Base-by-base conservation (phyloP, 176 grass and related monocot species). In the Oryza longistaminata region DNA sequence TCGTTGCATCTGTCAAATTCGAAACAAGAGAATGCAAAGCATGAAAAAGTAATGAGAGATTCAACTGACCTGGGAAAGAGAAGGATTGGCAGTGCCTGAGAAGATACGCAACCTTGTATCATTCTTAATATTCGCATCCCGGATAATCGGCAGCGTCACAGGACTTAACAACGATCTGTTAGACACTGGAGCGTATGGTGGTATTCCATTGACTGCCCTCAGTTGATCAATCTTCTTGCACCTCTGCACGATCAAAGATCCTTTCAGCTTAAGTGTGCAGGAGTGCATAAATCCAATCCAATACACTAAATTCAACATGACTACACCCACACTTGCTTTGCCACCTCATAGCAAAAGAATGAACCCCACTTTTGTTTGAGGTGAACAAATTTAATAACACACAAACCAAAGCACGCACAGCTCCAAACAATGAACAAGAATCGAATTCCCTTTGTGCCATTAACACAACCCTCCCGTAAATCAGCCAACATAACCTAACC, bases 31-130 rank as follows among this genome's bases (percentile, higher is more conserved):
- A 24, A 62, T 15, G 60, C 49, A 49, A 81, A 33, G 66, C 7
- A 81, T 17, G 7, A 16, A 75, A 25, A 33, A 7, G 42, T 3
- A 50, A 67, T 17, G 21, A 14, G 55, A 75, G 9, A 84, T 69
- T 35, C 40, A 77, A 64, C 85, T 74, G 61, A 97, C 95, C 92
- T 95, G 92, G 29, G 91, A 75, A 67, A 97, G 93, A 64, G 87
- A 85, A 40, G 84, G 91, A 43, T 97, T 97, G 64, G 95, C 89
- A 5, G 93, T 97, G 80, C 95, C 95, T 31, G 92, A 95, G 82
- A 97, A 97, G 78, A 97, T 95, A 70, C 95, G 95, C 85, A 97
- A 77, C 82, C 95, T 93, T 3, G 91, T 97, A 83, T 97, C 90
- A 37, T 66, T 83, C 53, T 44, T 87, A 64, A 7, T 80, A 60